A percentile compares a stretch with the other conserved stretches of the same genome.
Conservation (phyloP, 2,329 filamentous ascomycete species). For the Fusarium newnesense region DNA sequence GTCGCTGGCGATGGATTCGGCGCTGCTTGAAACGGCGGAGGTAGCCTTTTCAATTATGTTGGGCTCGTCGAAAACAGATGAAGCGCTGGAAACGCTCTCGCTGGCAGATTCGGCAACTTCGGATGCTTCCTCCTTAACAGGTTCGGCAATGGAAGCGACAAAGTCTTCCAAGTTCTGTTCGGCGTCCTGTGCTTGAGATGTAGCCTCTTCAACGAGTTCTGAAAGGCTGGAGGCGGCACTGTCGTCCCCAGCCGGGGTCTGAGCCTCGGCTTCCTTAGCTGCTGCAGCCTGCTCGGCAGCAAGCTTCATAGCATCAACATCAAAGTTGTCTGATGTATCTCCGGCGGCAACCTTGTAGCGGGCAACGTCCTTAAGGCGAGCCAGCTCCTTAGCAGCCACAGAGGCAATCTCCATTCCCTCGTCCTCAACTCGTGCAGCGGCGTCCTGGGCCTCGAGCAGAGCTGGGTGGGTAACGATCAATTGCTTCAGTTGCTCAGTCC, state of each 20-base stretch:
- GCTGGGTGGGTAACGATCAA: constrained; percentile 79
- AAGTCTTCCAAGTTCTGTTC: constrained; percentile 38
- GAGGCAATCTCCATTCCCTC: constrained; percentile 84
- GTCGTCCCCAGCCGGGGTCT: constrained; percentile 43
- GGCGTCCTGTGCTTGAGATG: constrained; percentile 17
- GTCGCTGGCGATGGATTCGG: constrained; percentile 19
- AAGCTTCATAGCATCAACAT: constrained; percentile 70
- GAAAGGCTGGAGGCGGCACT: constrained; percentile 25
- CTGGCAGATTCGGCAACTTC: constrained; percentile 10
- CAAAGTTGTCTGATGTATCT: constrained; percentile 83
- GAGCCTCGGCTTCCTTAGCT: constrained; percentile 35
- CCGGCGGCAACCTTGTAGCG: constrained; percentile 82
- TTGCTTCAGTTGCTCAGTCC: constrained; percentile 83
- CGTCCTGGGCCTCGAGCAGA: constrained; percentile 73
- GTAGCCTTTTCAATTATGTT: constrained; percentile 31
- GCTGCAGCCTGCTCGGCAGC: constrained; percentile 57
- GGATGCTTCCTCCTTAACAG: constrained; percentile 14
- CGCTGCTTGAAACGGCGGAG: constrained; percentile 16
- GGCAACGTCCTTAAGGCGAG: constrained; percentile 82
- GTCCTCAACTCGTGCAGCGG: constrained; percentile 76
- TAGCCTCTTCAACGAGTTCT: constrained; percentile 18
- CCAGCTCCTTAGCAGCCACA: constrained; percentile 81
- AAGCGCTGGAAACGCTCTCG: constrained; percentile 11
- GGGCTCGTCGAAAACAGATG: constrained; percentile 15
- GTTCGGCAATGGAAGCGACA: constrained; percentile 34